Conservation (phyloP, 495 filamentous ascomycete genomes). For the Penicillium herquei region DNA sequence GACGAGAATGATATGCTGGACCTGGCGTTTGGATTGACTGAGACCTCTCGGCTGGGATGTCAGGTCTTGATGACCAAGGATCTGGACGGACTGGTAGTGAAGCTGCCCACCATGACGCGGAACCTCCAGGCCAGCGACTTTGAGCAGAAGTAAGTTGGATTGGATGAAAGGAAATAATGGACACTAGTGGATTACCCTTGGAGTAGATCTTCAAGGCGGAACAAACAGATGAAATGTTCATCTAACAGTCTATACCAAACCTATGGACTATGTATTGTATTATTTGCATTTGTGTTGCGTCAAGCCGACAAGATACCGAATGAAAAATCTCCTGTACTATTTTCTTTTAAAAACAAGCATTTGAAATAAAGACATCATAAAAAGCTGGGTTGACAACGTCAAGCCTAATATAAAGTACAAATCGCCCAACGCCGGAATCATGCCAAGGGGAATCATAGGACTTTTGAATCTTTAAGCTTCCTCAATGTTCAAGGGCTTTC, state of each 20-base stretch:
- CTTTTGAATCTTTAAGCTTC: constrained; percentile 39
- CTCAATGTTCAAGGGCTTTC: constrained; percentile 47
- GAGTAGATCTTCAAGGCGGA: constrained; percentile 6
- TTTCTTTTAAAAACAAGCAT: not conserved
- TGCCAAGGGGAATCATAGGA: constrained; percentile 30
- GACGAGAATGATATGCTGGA: constrained; percentile 99
- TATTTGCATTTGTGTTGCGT: constrained; percentile 17
- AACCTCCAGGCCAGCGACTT: constrained; percentile 97
- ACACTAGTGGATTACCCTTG: not conserved
- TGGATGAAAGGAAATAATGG: not conserved
- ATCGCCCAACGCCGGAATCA: constrained; percentile 39
- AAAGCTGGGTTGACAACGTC: constrained; percentile 15
- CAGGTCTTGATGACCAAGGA: constrained; percentile 90
- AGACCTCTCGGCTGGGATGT: constrained; percentile 94
- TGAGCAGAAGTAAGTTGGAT: constrained; percentile 33
- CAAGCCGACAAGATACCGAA: constrained; percentile 20
- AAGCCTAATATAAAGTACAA: constrained; percentile 18
- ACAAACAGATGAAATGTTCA: not conserved
- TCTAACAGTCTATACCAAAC: constrained; percentile 9
- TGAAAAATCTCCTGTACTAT: constrained; percentile 32
- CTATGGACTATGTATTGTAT: constrained; percentile 26
- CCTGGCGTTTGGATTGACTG: constrained; percentile 90
- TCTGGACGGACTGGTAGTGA: constrained; percentile 80
- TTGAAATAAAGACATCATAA: constrained; percentile 9
- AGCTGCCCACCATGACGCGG: constrained; percentile 87